These are phyloP conservation scores for Trichoderma simmonsii DNA, from an alignment of 2,329 filamentous ascomycete species.

Conservation along the genomic window DNA sequence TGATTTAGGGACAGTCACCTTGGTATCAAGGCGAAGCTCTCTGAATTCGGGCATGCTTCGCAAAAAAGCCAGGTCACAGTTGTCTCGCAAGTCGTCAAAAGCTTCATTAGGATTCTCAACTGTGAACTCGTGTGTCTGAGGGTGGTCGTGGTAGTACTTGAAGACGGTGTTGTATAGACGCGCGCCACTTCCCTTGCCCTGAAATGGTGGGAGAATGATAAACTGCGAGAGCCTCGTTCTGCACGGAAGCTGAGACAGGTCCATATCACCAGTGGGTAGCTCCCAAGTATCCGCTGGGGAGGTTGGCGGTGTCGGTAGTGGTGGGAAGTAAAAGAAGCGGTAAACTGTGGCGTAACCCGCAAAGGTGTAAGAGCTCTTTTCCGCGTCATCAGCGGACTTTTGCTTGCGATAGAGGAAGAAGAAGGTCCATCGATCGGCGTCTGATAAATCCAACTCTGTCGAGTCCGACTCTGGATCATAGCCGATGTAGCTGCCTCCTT, in stretches of 20 bases:
- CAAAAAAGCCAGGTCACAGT: conserved; percentile 67
- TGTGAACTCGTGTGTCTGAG: conserved; percentile 76
- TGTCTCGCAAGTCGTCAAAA: conserved; percentile 76
- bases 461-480: conserved; percentile 48
- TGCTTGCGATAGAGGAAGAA: conserved; percentile 78
- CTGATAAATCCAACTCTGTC: conserved; percentile 63
- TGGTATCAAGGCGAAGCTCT: conserved; percentile 53
- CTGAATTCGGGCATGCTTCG: conserved; percentile 57
- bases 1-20: conserved; percentile 46
- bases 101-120: conserved; percentile 91
- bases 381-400: conserved; percentile 37
- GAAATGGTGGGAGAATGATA: conserved; percentile 82
- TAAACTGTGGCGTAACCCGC: conserved; percentile 90
- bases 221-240: conserved; percentile 91
- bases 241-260: conserved; percentile 63
- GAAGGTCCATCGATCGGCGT: conserved; percentile 84
- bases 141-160: conserved; percentile 60
- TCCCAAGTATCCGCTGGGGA: conserved; percentile 43
- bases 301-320: conserved; percentile 43
- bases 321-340: conserved; percentile 69
- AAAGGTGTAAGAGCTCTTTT: conserved; percentile 67
- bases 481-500: conserved; percentile 77
- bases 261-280: conserved; percentile 43
- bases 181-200: conserved; percentile 74
- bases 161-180: conserved; percentile 81